Conservation (phyloP, 768 basidiomycete genomes). For the Russula sp. region DNA sequence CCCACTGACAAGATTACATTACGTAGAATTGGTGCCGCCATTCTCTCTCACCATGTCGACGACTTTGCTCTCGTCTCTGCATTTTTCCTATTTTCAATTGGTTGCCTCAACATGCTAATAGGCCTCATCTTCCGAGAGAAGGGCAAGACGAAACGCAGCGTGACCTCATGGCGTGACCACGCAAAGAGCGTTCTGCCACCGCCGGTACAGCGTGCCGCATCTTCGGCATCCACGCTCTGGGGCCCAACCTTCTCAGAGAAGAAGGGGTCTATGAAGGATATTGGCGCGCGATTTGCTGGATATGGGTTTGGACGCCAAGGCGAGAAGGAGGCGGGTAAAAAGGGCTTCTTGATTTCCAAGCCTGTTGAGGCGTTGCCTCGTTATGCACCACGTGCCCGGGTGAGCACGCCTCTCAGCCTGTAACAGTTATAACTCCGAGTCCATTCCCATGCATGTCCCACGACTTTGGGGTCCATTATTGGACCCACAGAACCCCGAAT, state of each 20-base stretch:
- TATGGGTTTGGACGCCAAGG: slow-evolving; percentile 81
- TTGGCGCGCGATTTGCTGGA: slow-evolving; percentile 38
- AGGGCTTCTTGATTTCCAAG: slow-evolving; percentile 41
- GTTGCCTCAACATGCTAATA: slow-evolving; percentile 82
- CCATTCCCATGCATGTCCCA: too few species aligned
- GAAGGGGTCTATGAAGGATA: slow-evolving; percentile 14
- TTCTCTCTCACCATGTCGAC: slow-evolving; percentile 64
- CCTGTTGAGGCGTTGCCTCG: slow-evolving; percentile 28
- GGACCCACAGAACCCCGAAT: neutral
- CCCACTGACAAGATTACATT: slow-evolving; percentile 1
- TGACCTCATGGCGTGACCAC: slow-evolving; percentile 57
- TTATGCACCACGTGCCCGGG: slow-evolving; percentile 37
- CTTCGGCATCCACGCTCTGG: slow-evolving; percentile 25
- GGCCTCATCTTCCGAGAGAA: slow-evolving; percentile 69
- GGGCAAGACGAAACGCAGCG: slow-evolving; percentile 58
- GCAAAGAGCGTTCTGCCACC: slow-evolving; percentile 27
- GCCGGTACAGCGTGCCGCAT: slow-evolving; percentile 24
- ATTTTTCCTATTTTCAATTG: slow-evolving; percentile 88
- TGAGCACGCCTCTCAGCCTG: slow-evolving; percentile 8
- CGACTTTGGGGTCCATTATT: neutral
- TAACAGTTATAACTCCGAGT: neutral
- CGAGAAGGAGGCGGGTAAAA: slow-evolving; percentile 65
- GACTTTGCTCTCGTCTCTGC: slow-evolving; percentile 87
- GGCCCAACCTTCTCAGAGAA: slow-evolving; percentile 16
- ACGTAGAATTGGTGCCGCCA: slow-evolving; percentile 47